phyloP scores from a whole-genome alignment of 306 rosid species.

The Gleditsia sinensis region DNA sequence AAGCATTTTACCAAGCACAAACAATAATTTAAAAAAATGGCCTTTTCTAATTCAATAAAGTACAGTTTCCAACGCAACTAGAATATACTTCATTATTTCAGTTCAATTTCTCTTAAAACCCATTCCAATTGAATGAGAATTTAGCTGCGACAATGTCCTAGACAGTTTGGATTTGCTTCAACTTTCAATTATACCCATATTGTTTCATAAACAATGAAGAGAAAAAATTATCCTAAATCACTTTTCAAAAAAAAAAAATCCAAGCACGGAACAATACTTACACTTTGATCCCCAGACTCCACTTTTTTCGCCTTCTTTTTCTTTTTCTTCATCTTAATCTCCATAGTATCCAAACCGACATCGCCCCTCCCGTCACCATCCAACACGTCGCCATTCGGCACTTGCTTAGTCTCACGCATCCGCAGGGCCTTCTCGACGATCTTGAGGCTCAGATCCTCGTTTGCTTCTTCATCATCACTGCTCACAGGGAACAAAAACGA shows the following conservation, averaged over 20 bases:
- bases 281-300: constrained; percentile 45
- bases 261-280: constrained; percentile 39
- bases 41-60: not conserved
- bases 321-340: constrained; percentile 23
- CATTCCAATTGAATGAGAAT: not conserved
- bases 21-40: not conserved
- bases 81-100: not conserved
- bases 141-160: not conserved
- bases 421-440: constrained; percentile 61
- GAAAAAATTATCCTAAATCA: not conserved
- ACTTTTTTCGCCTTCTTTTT: constrained; percentile 32
- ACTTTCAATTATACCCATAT: not conserved
- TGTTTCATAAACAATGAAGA: not conserved
- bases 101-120: not conserved
- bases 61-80: not conserved
- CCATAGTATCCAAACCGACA: not conserved
- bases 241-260: not conserved
- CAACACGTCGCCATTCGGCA: constrained; percentile 13
- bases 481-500: constrained; percentile 24
- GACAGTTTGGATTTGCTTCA: not conserved
- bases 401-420: constrained; percentile 49
- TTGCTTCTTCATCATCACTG: constrained; percentile 74
- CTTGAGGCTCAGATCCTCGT: constrained; percentile 73
- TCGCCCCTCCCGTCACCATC: not conserved
- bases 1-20: not conserved